Conservation (phyloP, 176 grass and related monocot species). For the Oropetium thomaeum region DNA sequence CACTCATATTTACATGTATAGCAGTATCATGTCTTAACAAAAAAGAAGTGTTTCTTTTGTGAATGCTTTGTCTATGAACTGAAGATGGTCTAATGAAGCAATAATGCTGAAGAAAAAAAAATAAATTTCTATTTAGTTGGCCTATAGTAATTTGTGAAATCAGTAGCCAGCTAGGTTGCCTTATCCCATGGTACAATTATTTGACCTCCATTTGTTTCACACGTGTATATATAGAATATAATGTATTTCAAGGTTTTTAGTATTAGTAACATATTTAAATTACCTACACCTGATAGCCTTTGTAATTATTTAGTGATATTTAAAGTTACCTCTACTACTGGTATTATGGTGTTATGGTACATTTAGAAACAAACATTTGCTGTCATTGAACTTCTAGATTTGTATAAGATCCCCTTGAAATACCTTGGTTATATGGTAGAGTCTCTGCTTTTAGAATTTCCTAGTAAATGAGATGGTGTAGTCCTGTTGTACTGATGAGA, state of each 20-base stretch:
- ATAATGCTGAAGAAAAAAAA: background rate
- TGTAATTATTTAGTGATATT: background rate
- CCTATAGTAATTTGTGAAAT: background rate
- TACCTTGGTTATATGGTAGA: background rate
- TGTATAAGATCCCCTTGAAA: background rate
- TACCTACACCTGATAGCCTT: background rate
- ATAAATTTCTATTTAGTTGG: background rate
- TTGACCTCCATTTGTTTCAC: background rate
- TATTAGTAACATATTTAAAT: background rate
- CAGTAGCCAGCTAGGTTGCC: background rate
- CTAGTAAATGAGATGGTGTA: conserved; percentile 4
- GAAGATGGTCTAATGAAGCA: background rate
- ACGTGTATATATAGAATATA: no score
- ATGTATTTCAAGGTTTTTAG: background rate
- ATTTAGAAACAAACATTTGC: background rate
- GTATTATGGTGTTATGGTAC: no score
- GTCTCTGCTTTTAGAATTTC: conserved; percentile 7
- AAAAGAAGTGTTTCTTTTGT: background rate
- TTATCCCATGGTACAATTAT: background rate
- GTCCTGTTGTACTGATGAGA: background rate
- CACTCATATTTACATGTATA: background rate
- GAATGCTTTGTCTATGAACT: background rate
- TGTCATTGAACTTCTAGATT: background rate
- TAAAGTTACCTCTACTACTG: conserved; percentile 5
- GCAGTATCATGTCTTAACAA: background rate